Evolutionary conservation across 108 stramenopile species (phyloP).

Genomic region (Aureococcus anophagefferens): DNA sequence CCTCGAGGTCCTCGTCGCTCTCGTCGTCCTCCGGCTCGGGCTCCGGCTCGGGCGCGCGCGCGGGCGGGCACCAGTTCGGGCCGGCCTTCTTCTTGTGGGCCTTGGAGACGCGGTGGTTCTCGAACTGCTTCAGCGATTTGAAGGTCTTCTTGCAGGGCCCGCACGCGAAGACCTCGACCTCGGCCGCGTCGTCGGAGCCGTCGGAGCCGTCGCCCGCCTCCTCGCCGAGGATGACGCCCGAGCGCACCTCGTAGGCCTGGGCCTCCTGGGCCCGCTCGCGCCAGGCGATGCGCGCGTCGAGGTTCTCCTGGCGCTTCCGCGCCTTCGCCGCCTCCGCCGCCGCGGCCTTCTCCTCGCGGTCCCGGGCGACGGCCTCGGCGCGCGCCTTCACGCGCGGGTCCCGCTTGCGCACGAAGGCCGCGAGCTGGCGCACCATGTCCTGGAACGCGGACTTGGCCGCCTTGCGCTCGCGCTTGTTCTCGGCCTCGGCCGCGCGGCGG

Average conservation of each 20-base stretch:
- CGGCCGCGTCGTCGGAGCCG: not conserved
- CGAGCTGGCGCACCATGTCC: constrained; percentile 8
- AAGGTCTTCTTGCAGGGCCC: constrained; percentile 38
- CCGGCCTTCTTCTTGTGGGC: constrained; percentile 2
- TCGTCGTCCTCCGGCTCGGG: too few relatives aligned
- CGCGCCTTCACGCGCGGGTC: constrained; percentile 22
- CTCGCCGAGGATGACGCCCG: not conserved
- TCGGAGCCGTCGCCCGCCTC: too few relatives aligned
- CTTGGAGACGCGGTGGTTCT: constrained; percentile 32
- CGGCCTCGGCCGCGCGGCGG: constrained; percentile 36
- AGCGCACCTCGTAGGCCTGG: not conserved
- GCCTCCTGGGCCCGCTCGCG: not conserved
- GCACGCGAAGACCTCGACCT: constrained; percentile 19
- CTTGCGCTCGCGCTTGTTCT: constrained; percentile 26
- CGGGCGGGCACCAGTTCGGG: too few relatives aligned
- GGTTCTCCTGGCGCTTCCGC: not conserved
- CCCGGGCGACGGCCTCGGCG: not conserved
- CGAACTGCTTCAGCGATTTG: constrained; percentile 38
- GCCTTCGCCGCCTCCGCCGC: not conserved
- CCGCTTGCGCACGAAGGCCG: constrained; percentile 20
- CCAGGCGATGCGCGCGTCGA: not conserved
- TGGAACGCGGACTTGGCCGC: constrained; percentile 24
- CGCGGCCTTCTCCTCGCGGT: not conserved
- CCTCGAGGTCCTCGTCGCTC: too few relatives aligned
- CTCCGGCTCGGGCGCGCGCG: too few relatives aligned